phyloP scores from a whole-genome alignment of 257 asterid species.

The Verbascum thapsus region DNA sequence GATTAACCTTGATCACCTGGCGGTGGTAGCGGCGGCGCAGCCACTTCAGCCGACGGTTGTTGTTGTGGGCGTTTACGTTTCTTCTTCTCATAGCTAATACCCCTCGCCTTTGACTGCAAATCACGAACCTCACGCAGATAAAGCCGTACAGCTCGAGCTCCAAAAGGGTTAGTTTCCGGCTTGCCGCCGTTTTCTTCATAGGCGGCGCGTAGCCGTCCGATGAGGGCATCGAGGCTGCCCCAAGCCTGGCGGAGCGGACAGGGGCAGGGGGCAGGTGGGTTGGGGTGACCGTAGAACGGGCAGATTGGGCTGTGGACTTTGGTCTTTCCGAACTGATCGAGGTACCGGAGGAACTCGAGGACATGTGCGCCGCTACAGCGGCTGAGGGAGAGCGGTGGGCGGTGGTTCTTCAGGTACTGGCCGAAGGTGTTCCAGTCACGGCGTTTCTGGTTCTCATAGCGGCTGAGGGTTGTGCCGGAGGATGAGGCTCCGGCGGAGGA shows the following conservation, averaged over 20 bases:
- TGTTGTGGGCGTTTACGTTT: slow-evolving; percentile 64
- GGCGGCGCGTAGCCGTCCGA: slow-evolving; percentile 87
- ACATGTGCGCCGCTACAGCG: slow-evolving; percentile 98
- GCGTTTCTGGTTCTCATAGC: slow-evolving; percentile 91
- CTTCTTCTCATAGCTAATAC: slow-evolving; percentile 93
- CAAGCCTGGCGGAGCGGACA: slow-evolving; percentile 95
- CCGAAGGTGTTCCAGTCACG: slow-evolving; percentile 96
- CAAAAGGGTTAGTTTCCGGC: slow-evolving; percentile 87
- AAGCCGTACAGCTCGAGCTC: slow-evolving; percentile 85
- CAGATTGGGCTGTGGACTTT: slow-evolving; percentile 81
- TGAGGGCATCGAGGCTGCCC: slow-evolving; percentile 94
- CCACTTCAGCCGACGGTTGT: slow-evolving; percentile 27
- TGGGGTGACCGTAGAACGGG: slow-evolving; percentile 91
- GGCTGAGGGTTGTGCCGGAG: slow-evolving; percentile 52
- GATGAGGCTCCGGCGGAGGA: slow-evolving; percentile 34
- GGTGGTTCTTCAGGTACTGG: slow-evolving; percentile 82
- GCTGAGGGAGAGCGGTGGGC: slow-evolving; percentile 85
- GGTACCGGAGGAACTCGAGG: slow-evolving; percentile 84
- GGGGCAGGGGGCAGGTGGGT: slow-evolving; percentile 94
- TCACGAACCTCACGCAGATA: slow-evolving; percentile 88
- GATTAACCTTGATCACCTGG: slow-evolving; percentile 42
- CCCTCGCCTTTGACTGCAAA: slow-evolving; percentile 87
- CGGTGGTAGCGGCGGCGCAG: slow-evolving; percentile 31
- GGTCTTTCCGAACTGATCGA: slow-evolving; percentile 93
- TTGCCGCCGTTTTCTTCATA: slow-evolving; percentile 92